Percentiles rank a stretch among this genome's conserved stretches.
phyloP scores from a whole-genome alignment of 2,329 filamentous ascomycete genomes.

The Fusarium acutatum region DNA sequence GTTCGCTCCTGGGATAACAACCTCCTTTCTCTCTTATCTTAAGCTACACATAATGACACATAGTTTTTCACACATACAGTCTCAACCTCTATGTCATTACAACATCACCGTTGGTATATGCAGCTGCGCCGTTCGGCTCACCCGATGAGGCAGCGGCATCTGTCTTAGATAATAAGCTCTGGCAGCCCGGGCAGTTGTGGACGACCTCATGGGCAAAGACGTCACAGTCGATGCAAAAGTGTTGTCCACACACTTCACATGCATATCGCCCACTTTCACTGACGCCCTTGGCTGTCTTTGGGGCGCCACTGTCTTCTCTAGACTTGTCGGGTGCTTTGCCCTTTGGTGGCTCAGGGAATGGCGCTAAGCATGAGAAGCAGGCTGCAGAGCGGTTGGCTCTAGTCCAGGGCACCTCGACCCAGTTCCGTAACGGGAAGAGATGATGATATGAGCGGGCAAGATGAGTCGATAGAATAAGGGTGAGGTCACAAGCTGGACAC shows the following conservation, averaged over 20 bases:
- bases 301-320: constrained; percentile 33
- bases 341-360: constrained; percentile 68
- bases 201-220: constrained; percentile 93
- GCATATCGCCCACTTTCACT: constrained; percentile 90
- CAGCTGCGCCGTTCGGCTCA: constrained; percentile 44
- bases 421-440: constrained; percentile 88
- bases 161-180: constrained; percentile 53
- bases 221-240: constrained; percentile 99
- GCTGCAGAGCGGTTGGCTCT: constrained; percentile 68
- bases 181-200: constrained; percentile 95
- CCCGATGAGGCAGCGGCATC: constrained; percentile 24
- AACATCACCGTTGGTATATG: constrained; percentile 54
- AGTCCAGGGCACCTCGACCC: constrained; percentile 88
- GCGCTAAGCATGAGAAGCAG: constrained; percentile 80
- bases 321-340: constrained; percentile 27
- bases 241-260: constrained; percentile 84
- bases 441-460: constrained; percentile 93
- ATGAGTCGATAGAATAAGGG: constrained; percentile 93
- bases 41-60: not conserved
- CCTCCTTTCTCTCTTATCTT: not conserved
- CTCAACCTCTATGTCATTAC: constrained; percentile 44
- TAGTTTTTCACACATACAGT: not conserved
- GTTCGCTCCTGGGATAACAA: constrained; percentile 21
- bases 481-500: constrained; percentile 90
- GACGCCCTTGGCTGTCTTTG: constrained; percentile 64